Evolutionary conservation across 2,329 filamentous ascomycete species (phyloP).

Genomic region (Bipolaris gigantea): DNA sequence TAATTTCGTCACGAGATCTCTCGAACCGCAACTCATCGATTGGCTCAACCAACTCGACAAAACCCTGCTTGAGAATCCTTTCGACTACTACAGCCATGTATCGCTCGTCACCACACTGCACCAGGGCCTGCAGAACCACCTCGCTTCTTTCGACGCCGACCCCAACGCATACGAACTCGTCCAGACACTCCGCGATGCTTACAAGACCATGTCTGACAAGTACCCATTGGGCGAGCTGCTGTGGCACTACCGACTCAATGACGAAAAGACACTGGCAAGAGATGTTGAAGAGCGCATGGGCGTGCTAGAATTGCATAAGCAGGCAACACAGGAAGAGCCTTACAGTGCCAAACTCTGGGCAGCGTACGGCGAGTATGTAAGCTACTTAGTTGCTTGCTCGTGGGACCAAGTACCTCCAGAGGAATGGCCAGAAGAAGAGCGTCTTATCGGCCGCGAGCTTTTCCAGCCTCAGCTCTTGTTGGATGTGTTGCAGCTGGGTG

Average conservation of each 20-base stretch:
- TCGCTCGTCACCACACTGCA: conserved; percentile 53
- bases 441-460: conserved; percentile 67
- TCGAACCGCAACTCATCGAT: conserved; percentile 49
- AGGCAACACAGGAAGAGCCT: conserved; percentile 70
- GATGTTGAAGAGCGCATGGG: conserved; percentile 68
- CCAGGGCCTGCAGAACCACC: conserved; percentile 51
- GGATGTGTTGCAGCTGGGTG: conserved; percentile 71
- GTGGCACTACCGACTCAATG: conserved; percentile 77
- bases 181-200: conserved; percentile 51
- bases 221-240: conserved; percentile 74
- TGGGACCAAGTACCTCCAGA: conserved; percentile 55
- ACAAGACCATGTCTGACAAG: conserved; percentile 62
- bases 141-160: conserved; percentile 34
- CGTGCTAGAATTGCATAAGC: conserved; percentile 72
- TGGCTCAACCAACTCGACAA: conserved; percentile 50
- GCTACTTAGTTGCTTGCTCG: conserved; percentile 68
- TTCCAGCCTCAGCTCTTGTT: conserved; percentile 70
- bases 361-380: conserved; percentile 77
- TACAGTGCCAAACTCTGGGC: conserved; percentile 75
- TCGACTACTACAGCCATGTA: conserved; percentile 54
- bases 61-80: conserved; percentile 51
- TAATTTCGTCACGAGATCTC: conserved; percentile 46
- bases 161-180: conserved; percentile 51
- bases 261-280: conserved; percentile 64
- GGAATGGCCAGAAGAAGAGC: conserved; percentile 66